A percentile compares a stretch with the other conserved stretches of the same genome.
These are phyloP conservation scores for Fragosphaeria purpurea DNA, from an alignment of 2,329 filamentous ascomycete species.

Conservation along the genomic window DNA sequence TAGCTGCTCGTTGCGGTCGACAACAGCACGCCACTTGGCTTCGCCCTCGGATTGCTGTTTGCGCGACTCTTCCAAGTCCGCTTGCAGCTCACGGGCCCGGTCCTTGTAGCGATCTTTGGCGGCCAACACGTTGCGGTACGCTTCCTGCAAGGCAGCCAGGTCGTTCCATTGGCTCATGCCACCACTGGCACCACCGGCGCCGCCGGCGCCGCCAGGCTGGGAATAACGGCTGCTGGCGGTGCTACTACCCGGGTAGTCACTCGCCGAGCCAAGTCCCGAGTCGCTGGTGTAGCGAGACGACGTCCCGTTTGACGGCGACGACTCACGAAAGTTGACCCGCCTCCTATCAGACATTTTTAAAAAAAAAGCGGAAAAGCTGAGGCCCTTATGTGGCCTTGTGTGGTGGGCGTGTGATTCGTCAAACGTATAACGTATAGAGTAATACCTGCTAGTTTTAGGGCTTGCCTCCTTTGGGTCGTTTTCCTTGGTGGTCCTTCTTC, in stretches of 20 bases:
- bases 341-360: conserved; percentile 15
- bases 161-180: conserved; percentile 16
- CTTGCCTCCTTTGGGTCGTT: not conserved
- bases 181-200: conserved; percentile 2
- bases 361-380: not conserved
- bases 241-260: conserved; percentile 19
- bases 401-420: not conserved
- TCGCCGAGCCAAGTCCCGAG: conserved; percentile 24
- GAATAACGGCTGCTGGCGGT: not conserved
- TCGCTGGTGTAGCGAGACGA: conserved; percentile 22
- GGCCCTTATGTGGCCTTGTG: not conserved
- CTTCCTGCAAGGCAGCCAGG: conserved; percentile 19
- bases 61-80: conserved; percentile 11
- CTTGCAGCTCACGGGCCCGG: conserved; percentile 16
- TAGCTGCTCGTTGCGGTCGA: conserved; percentile 19
- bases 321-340: conserved; percentile 23
- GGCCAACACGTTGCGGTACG: conserved; percentile 14
- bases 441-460: conserved; percentile 3
- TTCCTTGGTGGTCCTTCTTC: not conserved
- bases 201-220: not conserved
- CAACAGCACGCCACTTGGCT: conserved; percentile 12
- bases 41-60: conserved; percentile 16
- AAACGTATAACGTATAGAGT: not conserved
- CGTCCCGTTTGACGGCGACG: conserved; percentile 18
- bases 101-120: conserved; percentile 17